These are phyloP conservation scores for Teratosphaeria destructans DNA, from an alignment of 2,329 filamentous ascomycete genomes.

Conservation along the genomic window DNA sequence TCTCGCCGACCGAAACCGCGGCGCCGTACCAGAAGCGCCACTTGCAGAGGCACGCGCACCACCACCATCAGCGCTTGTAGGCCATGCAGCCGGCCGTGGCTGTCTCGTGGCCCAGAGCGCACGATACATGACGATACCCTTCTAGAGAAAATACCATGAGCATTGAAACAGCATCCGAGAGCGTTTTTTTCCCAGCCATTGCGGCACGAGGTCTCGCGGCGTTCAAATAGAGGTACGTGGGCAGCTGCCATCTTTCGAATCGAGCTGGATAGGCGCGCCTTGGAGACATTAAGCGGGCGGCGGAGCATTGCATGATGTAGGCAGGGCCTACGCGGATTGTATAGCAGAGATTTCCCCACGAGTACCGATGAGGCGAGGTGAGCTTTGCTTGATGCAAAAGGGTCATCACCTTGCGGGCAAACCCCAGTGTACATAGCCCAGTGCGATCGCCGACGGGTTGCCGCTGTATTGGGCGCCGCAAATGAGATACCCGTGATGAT, in stretches of 20 bases:
- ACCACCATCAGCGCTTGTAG: slow-evolving; percentile 1
- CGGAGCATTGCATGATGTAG: neutral
- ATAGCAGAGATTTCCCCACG: neutral
- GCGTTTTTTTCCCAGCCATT: neutral
- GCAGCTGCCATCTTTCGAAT: neutral
- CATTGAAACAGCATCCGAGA: neutral
- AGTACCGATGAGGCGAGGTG: neutral
- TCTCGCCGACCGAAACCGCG: slow-evolving; percentile 15
- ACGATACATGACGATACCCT: neutral
- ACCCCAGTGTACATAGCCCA: neutral
- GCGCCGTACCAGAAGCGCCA: slow-evolving; percentile 21
- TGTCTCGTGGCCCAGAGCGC: neutral
- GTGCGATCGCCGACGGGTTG: neutral
- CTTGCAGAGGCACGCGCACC: slow-evolving; percentile 19
- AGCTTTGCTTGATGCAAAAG: neutral
- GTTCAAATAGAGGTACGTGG: neutral
- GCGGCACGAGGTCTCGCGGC: neutral
- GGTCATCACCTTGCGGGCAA: too few relatives aligned
- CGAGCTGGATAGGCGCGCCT: neutral
- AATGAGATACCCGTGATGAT: neutral
- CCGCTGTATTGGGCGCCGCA: neutral
- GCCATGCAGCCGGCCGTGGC: neutral
- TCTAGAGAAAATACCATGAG: neutral
- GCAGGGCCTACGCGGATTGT: neutral
- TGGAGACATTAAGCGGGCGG: too few relatives aligned